These are phyloP conservation scores for Orbilia oligospora DNA, from an alignment of 2,329 filamentous ascomycete genomes.

Conservation along the genomic window DNA sequence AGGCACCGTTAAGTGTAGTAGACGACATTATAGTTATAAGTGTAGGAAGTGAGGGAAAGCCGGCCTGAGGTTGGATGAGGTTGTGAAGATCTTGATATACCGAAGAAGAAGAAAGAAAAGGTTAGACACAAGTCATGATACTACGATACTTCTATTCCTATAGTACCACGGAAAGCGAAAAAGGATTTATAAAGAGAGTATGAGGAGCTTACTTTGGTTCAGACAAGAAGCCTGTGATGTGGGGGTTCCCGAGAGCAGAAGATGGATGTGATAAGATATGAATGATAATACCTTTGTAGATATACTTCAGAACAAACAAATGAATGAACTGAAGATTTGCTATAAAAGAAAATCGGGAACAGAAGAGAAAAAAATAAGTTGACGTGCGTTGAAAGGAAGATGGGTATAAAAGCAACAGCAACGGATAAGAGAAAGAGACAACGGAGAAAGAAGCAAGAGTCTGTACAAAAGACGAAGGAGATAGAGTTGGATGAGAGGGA, in stretches of 20 bases:
- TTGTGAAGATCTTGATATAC: constrained; percentile 8
- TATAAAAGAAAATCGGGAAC: not conserved
- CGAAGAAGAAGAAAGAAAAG: not conserved
- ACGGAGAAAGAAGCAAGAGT: constrained; percentile 12
- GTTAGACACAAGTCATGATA: not conserved
- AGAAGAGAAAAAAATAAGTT: constrained; percentile 12
- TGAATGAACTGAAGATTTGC: constrained; percentile 13
- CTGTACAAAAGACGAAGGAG: constrained; percentile 44
- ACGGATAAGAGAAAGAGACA: constrained; percentile 20
- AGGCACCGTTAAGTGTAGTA: constrained; percentile 64
- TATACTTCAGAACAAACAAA: constrained; percentile 33
- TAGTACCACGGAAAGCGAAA: not conserved
- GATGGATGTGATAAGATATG: constrained; percentile 45
- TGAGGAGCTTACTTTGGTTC: constrained; percentile 59
- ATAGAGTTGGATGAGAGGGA: constrained; percentile 9
- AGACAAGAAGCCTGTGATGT: constrained; percentile 61
- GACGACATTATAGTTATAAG: constrained; percentile 62
- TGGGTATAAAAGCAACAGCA: constrained; percentile 21
- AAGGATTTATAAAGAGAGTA: constrained; percentile 46
- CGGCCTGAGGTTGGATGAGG: not conserved
- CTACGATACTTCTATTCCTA: not conserved
- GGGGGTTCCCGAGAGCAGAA: constrained; percentile 58
- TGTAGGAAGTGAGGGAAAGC: constrained; percentile 7
- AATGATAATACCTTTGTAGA: constrained; percentile 53
- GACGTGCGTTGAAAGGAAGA: constrained; percentile 23